phyloP scores from a whole-genome alignment of 2,329 filamentous ascomycete species.

The Allantophomopsis lycopodina region DNA sequence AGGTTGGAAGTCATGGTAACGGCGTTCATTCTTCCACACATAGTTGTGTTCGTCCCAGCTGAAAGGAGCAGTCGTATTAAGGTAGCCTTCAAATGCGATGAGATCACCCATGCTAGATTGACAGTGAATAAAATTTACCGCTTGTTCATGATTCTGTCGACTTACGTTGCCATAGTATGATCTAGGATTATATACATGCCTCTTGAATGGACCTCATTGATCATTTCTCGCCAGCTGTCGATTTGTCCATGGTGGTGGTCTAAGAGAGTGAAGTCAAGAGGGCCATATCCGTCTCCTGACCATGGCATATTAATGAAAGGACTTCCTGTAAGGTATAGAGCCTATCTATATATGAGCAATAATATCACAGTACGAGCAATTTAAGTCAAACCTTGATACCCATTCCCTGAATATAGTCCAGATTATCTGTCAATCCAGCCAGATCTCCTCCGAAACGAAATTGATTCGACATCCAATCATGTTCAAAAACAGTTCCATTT shows the following conservation, averaged over 20 bases:
- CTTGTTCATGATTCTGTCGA: background rate
- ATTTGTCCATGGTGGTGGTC: conserved; percentile 49
- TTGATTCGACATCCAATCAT: conserved; percentile 44
- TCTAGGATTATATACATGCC: conserved; percentile 55
- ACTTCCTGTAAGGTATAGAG: conserved; percentile 48
- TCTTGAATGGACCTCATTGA: conserved; percentile 44
- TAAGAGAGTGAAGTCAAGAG: conserved; percentile 47
- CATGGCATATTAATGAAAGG: conserved; percentile 51
- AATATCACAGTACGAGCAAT: no score
- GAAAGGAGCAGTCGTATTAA: conserved; percentile 44
- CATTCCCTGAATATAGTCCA: conserved; percentile 52
- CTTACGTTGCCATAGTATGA: conserved; percentile 41
- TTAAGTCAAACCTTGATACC: conserved; percentile 35
- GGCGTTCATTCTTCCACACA: conserved; percentile 36
- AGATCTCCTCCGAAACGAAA: conserved; percentile 50
- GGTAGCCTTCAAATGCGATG: conserved; percentile 44
- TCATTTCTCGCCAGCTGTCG: conserved; percentile 38
- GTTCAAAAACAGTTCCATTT: conserved; percentile 46
- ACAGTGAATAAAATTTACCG: background rate
- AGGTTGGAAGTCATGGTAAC: conserved; percentile 44
- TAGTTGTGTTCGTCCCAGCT: conserved; percentile 40
- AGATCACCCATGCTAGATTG: conserved; percentile 37
- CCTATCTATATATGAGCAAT: conserved; percentile 19
- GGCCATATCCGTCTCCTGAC: conserved; percentile 44
- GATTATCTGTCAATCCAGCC: conserved; percentile 38